Evolutionary conservation across 1,284 basidiomycete genomes (phyloP), one percentile per base, ranked within the genome.

Genomic region (Sphaerobolus stellatus): DNA sequence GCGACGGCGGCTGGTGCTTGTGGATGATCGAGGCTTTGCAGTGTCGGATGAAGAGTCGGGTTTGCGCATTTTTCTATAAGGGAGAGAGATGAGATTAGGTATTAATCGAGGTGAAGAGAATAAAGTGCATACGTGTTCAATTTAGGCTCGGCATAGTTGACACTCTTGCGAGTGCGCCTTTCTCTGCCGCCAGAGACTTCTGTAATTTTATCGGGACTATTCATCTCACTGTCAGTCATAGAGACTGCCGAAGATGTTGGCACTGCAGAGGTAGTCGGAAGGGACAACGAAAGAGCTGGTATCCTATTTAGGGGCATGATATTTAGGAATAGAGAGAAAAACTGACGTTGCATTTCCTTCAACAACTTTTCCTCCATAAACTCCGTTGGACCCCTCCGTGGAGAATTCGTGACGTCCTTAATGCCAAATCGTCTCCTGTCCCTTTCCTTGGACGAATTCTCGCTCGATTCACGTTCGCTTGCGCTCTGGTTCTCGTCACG

Each of bases 141-240:
- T 69, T 92, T 94, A 11, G 92, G 92, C 68, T 94, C 92, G 1
- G 91, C 80, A 64, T 94, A 94, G 67, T 93, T 94, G 52, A 94
- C 77, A 62, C 90, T 92, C 73, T 86, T 92, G 43, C 92, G 78
- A 14, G 80, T 71, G 53, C 92, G 76, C 57, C 86, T 75, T 64
- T 89, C 86, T 52, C 90, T 77, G n/a, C 78, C 79, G 33, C 71
- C 62, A 34, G 49, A 70, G 16, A 61, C 56, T 5, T 64, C 59
- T 16, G 56, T 66, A 11, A 59, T 64, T 30, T 78, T 22, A 8
- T 43, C 41, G 28, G 28, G 28, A n/a, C 41, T 27, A 14, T 43
- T 43, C 41, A 24, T 31, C 36, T 48, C 56, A 7, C 75, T 75
- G 1, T 66, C 64, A 18, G 78, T 73, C 4, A 77, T 78, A 3